Conservation (phyloP, 1,284 basidiomycete genomes). For the Moniliella sp. region DNA sequence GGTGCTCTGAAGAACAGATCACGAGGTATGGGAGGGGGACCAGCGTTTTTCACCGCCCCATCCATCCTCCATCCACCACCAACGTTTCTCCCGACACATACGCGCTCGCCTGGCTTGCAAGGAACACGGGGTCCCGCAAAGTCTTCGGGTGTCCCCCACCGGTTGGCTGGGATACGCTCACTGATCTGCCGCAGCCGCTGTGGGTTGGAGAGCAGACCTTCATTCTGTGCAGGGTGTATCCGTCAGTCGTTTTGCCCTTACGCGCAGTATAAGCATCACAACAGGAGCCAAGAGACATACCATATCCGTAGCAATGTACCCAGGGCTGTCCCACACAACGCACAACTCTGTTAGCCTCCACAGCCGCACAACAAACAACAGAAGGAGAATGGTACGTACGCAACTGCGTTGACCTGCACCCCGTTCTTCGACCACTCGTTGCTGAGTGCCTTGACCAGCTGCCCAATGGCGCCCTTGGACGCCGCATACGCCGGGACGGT, state of each 20-base stretch:
- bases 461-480: conserved; percentile 53
- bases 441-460: conserved; percentile 35
- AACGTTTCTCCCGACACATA: conserved; percentile 65
- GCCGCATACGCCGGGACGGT: conserved; percentile 67
- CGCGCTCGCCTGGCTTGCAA: conserved; percentile 61
- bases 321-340: conserved; percentile 3
- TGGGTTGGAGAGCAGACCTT: conserved; percentile 52
- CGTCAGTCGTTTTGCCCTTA: not conserved
- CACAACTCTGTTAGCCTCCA: not conserved
- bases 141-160: conserved; percentile 70
- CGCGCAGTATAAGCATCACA: too few relatives aligned
- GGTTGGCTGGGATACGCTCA: conserved; percentile 40
- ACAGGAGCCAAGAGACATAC: not conserved
- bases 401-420: conserved; percentile 69
- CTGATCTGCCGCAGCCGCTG: conserved; percentile 62
- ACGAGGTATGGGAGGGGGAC: too few relatives aligned
- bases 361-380: not conserved
- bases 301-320: conserved; percentile 24
- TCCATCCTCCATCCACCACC: conserved; percentile 34
- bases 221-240: conserved; percentile 39
- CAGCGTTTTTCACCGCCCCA: too few relatives aligned
- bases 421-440: conserved; percentile 59
- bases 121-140: conserved; percentile 83
- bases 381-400: too few relatives aligned
- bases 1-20: too few relatives aligned